These are phyloP conservation scores for Penicillium sp. DNA, from an alignment of 2,329 filamentous ascomycete genomes.

Conservation along the genomic window DNA sequence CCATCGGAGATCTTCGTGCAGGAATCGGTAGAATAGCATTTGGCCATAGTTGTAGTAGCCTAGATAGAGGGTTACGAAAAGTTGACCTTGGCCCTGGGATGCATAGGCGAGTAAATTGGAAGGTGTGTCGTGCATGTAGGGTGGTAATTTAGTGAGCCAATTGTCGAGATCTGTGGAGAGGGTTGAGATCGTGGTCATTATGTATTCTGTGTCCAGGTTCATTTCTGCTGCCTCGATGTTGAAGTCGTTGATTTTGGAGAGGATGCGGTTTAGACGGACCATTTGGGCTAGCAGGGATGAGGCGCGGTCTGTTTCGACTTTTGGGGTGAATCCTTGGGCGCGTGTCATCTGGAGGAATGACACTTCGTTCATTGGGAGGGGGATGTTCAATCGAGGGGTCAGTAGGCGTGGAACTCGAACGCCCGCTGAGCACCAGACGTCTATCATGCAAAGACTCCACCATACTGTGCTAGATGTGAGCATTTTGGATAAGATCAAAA, in stretches of 20 bases:
- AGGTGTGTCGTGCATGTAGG: constrained; percentile 38
- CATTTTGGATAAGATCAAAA: not conserved
- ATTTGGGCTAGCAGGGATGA: constrained; percentile 39
- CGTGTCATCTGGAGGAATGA: constrained; percentile 27
- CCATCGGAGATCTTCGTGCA: constrained; percentile 33
- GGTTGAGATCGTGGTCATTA: constrained; percentile 24
- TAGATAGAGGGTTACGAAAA: constrained; percentile 48
- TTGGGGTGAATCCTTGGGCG: not conserved
- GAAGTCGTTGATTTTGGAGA: constrained; percentile 44
- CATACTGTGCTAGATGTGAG: constrained; percentile 27
- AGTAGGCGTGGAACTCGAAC: constrained; percentile 38
- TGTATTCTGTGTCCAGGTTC: constrained; percentile 18
- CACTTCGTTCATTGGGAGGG: constrained; percentile 41
- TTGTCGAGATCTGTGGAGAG: constrained; percentile 37
- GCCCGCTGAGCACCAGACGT: constrained; percentile 42
- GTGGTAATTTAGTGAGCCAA: constrained; percentile 40
- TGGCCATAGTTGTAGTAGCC: constrained; percentile 51
- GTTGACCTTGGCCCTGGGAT: constrained; percentile 42
- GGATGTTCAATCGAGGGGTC: constrained; percentile 23
- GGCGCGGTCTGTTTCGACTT: constrained; percentile 10
- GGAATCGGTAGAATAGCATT: constrained; percentile 51
- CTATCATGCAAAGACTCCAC: constrained; percentile 46
- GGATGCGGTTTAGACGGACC: constrained; percentile 41
- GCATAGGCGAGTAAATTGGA: constrained; percentile 42
- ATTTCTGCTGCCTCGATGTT: constrained; percentile 36